Percentiles rank a stretch among this genome's conserved stretches.
Evolutionary conservation across 2,329 filamentous ascomycete genomes (phyloP).

Genomic region (Madurella mycetomatis): DNA sequence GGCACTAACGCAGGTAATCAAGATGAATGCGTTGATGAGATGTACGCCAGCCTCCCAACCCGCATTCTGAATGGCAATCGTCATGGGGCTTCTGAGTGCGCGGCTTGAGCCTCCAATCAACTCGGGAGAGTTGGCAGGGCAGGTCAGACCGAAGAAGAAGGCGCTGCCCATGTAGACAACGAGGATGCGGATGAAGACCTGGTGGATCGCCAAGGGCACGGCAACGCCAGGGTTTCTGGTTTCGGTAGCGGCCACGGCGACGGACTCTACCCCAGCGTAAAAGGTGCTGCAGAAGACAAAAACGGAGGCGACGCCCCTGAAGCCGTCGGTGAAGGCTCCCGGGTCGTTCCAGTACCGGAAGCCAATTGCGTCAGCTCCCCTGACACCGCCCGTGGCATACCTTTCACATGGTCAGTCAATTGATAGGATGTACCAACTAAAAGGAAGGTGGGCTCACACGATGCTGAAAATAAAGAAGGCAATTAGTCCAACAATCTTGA

Average conservation of each 20-base stretch:
- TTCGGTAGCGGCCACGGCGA: constrained; percentile 61
- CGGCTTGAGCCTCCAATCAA: constrained; percentile 59
- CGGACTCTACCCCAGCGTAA: constrained; percentile 62
- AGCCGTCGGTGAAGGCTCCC: constrained; percentile 65
- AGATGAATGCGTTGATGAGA: constrained; percentile 73
- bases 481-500: constrained; percentile 66
- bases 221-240: constrained; percentile 54
- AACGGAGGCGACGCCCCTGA: constrained; percentile 60
- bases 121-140: constrained; percentile 61
- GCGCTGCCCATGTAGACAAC: constrained; percentile 65
- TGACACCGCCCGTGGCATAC: constrained; percentile 63
- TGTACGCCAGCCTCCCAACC: constrained; percentile 70
- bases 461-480: constrained; percentile 73
- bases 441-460: constrained; percentile 36
- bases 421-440: neutral
- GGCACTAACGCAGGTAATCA: constrained; percentile 67
- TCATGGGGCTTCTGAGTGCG: constrained; percentile 68
- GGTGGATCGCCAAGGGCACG: constrained; percentile 54
- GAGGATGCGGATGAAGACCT: constrained; percentile 58
- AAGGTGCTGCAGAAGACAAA: constrained; percentile 68
- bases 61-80: constrained; percentile 67
- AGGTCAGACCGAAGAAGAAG: constrained; percentile 71
- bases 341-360: constrained; percentile 70
- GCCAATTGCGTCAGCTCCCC: constrained; percentile 58
- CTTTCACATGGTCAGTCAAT: constrained; percentile 22